phyloP scores from a whole-genome alignment of 495 filamentous ascomycete species.

The Penicillium crystallinum region DNA sequence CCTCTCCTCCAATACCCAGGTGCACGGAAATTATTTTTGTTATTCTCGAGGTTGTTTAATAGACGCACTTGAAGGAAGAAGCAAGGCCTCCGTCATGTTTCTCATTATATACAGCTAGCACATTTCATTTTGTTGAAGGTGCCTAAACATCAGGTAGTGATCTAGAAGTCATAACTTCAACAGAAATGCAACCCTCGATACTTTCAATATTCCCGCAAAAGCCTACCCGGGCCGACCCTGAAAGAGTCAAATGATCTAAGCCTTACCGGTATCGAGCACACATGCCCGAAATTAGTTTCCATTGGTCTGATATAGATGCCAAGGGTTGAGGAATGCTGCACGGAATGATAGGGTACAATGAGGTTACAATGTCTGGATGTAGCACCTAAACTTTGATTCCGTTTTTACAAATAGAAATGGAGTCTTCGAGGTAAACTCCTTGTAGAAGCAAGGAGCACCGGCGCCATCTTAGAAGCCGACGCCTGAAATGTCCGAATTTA shows the following conservation, averaged over 20 bases:
- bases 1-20: not conserved
- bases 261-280: not conserved
- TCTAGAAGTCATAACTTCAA: not conserved
- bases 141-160: no score
- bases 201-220: not conserved
- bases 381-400: not conserved
- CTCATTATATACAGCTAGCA: no score
- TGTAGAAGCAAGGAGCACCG: not conserved
- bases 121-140: not conserved
- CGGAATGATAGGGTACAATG: conserved; percentile 1
- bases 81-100: not conserved
- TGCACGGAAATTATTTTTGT: not conserved
- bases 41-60: not conserved
- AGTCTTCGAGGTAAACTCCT: not conserved
- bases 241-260: not conserved
- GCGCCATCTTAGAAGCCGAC: no score
- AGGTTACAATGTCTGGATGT: not conserved
- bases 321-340: not conserved
- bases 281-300: not conserved
- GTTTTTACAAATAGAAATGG: not conserved
- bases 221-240: not conserved
- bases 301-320: not conserved
- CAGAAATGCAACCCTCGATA: not conserved
- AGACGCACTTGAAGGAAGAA: not conserved
- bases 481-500: no score